These are phyloP conservation scores for Erysimum cheiri DNA, from an alignment of 441 rosid species.

Conservation along the genomic window DNA sequence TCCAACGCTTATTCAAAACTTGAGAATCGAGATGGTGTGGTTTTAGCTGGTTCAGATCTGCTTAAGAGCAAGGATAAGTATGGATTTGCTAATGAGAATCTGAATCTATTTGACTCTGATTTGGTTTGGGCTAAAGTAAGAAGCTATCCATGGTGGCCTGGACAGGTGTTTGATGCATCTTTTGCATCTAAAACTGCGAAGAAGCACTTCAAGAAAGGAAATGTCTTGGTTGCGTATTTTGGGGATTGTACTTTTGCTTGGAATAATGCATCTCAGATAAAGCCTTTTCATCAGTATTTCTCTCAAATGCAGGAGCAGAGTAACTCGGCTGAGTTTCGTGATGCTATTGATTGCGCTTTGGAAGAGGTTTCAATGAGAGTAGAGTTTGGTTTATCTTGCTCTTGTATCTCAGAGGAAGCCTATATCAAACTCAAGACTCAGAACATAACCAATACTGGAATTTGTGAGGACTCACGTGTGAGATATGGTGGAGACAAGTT, in stretches of 20 bases:
- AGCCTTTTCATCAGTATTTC: constrained; percentile 63
- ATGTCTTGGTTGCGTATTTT: constrained; percentile 61
- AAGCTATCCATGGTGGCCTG: constrained; percentile 97
- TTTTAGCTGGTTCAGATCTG: constrained; percentile 17
- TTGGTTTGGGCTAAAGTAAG: constrained; percentile 84
- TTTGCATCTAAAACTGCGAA: constrained; percentile 59
- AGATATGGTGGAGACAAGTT: constrained; percentile 53
- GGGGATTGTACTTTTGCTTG: constrained; percentile 79
- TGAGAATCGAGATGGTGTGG: constrained; percentile 28
- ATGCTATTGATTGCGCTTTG: constrained; percentile 71
- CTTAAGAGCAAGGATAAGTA: constrained; percentile 9
- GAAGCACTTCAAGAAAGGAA: constrained; percentile 59
- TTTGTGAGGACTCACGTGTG: constrained; percentile 49
- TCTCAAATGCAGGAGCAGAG: constrained; percentile 64
- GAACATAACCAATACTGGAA: constrained; percentile 58
- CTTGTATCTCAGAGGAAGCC: constrained; percentile 57
- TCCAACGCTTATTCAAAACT: constrained; percentile 44
- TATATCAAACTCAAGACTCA: constrained; percentile 52
- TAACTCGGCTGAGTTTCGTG: constrained; percentile 46
- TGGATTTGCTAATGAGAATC: constrained; percentile 8
- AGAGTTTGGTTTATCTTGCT: constrained; percentile 69
- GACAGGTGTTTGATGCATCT: constrained; percentile 63
- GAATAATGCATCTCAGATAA: constrained; percentile 60
- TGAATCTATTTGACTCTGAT: constrained; percentile 52
- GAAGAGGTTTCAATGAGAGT: constrained; percentile 73